phyloP scores from a whole-genome alignment of 129 eudicot genomes.

The Helianthus tuberosus region DNA sequence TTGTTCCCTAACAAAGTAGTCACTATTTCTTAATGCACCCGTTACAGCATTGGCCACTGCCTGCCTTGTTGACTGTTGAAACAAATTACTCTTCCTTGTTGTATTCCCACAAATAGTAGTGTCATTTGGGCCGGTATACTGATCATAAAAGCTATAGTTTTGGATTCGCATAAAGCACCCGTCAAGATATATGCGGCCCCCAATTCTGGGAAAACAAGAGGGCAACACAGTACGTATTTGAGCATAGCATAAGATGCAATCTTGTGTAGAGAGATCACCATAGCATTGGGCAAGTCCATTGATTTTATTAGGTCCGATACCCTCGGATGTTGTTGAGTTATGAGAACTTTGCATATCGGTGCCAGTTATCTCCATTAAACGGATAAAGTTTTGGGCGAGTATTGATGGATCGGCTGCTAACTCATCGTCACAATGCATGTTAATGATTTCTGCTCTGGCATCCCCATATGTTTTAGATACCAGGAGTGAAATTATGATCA shows the following conservation, averaged over 20 bases:
- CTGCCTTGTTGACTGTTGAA: constrained; percentile 39
- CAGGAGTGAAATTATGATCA: constrained; percentile 31
- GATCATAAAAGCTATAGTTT: constrained; percentile 56
- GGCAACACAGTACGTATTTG: constrained; percentile 66
- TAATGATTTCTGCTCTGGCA: constrained; percentile 48
- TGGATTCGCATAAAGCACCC: constrained; percentile 78
- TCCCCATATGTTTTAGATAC: constrained; percentile 44
- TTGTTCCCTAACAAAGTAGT: constrained; percentile 42
- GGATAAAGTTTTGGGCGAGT: constrained; percentile 51
- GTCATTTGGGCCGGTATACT: constrained; percentile 56
- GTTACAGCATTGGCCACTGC: constrained; percentile 15
- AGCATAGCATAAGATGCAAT: constrained; percentile 72
- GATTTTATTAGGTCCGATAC: constrained; percentile 43
- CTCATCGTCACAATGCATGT: constrained; percentile 30
- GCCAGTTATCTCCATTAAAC: constrained; percentile 55
- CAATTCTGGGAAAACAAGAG: constrained; percentile 59
- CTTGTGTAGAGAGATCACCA: constrained; percentile 66
- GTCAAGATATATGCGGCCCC: constrained; percentile 65
- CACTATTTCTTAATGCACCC: constrained; percentile 35
- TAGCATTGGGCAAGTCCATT: constrained; percentile 71
- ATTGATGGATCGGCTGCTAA: constrained; percentile 37
- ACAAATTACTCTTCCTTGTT: constrained; percentile 40
- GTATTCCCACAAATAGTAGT: constrained; percentile 53
- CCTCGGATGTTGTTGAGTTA: constrained; percentile 45
- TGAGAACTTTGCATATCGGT: constrained; percentile 47